Evolutionary conservation across 306 rosid genomes (phyloP).

Genomic region (Pachyrhizus erosus): DNA sequence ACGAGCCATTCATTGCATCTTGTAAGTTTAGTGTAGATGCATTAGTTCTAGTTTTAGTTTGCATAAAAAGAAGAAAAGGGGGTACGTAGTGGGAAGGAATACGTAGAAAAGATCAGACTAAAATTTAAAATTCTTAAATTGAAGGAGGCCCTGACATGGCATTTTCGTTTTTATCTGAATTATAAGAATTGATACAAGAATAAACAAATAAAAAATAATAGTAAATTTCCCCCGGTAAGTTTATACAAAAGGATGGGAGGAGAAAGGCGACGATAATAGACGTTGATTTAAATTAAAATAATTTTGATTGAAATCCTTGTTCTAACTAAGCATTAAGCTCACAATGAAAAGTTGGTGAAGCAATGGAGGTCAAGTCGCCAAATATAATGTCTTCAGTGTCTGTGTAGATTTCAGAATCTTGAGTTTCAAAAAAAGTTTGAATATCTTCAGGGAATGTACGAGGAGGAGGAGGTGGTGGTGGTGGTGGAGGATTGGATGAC

Average conservation of each 20-base stretch:
- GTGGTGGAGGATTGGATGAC: neutral
- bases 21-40: too few relatives aligned
- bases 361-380: conserved; percentile 61
- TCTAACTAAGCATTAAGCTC: conserved; percentile 57
- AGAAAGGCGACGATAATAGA: neutral
- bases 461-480: conserved; percentile 41
- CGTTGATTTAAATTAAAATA: too few relatives aligned
- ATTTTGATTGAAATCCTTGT: neutral
- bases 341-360: conserved; percentile 63
- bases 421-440: conserved; percentile 74
- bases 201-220: neutral
- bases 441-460: conserved; percentile 76
- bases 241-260: neutral
- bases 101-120: too few relatives aligned
- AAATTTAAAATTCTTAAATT: too few relatives aligned
- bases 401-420: conserved; percentile 53
- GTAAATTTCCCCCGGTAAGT: neutral
- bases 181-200: neutral
- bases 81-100: too few relatives aligned
- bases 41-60: too few relatives aligned
- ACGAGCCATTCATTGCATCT: too few relatives aligned
- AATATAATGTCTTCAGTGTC: conserved; percentile 73
- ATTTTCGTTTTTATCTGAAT: neutral
- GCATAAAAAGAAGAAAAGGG: too few relatives aligned
- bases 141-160: neutral